A percentile compares a stretch with the other conserved stretches of the same genome.
Conservation (phyloP, 2,329 filamentous ascomycete species). For the Claviceps citrina region DNA sequence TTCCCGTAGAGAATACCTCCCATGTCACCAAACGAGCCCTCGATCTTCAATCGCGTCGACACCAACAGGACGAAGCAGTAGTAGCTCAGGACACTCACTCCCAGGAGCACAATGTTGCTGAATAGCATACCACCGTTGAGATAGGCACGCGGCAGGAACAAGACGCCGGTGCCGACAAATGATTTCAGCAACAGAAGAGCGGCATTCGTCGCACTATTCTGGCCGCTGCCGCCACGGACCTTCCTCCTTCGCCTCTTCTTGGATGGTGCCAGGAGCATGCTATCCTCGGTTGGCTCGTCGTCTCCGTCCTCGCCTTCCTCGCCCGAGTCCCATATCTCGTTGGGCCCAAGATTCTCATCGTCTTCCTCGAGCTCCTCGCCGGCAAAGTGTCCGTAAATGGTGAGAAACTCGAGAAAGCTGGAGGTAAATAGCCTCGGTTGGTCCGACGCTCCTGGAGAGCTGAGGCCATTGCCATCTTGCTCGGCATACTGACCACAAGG, state of each 20-base stretch:
- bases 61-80: slow-evolving; percentile 95
- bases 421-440: slow-evolving; percentile 56
- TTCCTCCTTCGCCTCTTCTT: slow-evolving; percentile 62
- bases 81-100: slow-evolving; percentile 75
- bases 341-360: slow-evolving; percentile 70
- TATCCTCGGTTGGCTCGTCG: slow-evolving; percentile 73
- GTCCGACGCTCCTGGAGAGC: slow-evolving; percentile 16
- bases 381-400: slow-evolving; percentile 91
- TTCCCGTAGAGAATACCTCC: slow-evolving; percentile 81
- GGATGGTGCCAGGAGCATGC: slow-evolving; percentile 64
- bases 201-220: slow-evolving; percentile 64
- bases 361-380: slow-evolving; percentile 95
- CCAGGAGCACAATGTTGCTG: slow-evolving; percentile 78
- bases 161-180: slow-evolving; percentile 89
- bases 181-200: slow-evolving; percentile 84
- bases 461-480: slow-evolving; percentile 18
- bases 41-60: slow-evolving; percentile 66
- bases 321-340: slow-evolving; percentile 83
- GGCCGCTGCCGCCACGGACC: slow-evolving; percentile 56
- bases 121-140: slow-evolving; percentile 96
- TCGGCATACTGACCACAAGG: slow-evolving; percentile 24
- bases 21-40: slow-evolving; percentile 96
- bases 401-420: slow-evolving; percentile 91
- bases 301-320: slow-evolving; percentile 54
- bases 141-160: slow-evolving; percentile 85